These are phyloP conservation scores for Onygenales sp. DNA, from an alignment of 2,329 filamentous ascomycete species.

Conservation along the genomic window DNA sequence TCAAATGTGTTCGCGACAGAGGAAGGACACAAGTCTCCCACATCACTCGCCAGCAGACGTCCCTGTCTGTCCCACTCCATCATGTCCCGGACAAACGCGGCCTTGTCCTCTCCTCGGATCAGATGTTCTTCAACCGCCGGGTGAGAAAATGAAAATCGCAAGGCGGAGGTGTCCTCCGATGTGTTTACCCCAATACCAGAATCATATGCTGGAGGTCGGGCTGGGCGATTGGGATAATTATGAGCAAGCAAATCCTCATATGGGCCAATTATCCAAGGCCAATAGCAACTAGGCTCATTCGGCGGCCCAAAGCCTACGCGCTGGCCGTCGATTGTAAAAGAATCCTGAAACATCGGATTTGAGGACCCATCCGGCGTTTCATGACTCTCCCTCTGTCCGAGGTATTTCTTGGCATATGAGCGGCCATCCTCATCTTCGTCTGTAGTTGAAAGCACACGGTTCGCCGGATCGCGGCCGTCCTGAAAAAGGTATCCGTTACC, in stretches of 20 bases:
- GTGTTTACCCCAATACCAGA: background rate
- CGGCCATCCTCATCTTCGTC: background rate
- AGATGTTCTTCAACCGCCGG: background rate
- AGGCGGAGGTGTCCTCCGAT: background rate
- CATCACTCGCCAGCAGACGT: slow-evolving; percentile 1
- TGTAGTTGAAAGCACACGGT: background rate
- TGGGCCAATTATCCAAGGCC: too few species aligned
- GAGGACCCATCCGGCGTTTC: too few species aligned
- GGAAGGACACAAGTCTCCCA: slow-evolving; percentile 1
- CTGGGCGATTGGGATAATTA: too few species aligned
- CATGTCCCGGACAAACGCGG: background rate
- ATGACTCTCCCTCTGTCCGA: too few species aligned
- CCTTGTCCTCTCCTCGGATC: slow-evolving; percentile 2
- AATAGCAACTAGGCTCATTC: too few species aligned
- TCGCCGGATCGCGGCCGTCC: background rate
- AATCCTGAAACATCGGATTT: too few species aligned
- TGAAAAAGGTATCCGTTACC: background rate
- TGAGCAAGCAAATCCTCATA: too few species aligned
- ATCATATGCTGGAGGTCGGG: too few species aligned
- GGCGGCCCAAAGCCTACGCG: too few species aligned
- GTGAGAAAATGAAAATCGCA: background rate
- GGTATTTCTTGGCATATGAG: background rate
- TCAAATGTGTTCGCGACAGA: background rate
- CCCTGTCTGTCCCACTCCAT: background rate
- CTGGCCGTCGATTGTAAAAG: too few species aligned